A percentile compares a stretch with the other conserved stretches of the same genome.
Evolutionary conservation across 306 rosid species (phyloP).

Genomic region (Aeschynomene evenia): DNA sequence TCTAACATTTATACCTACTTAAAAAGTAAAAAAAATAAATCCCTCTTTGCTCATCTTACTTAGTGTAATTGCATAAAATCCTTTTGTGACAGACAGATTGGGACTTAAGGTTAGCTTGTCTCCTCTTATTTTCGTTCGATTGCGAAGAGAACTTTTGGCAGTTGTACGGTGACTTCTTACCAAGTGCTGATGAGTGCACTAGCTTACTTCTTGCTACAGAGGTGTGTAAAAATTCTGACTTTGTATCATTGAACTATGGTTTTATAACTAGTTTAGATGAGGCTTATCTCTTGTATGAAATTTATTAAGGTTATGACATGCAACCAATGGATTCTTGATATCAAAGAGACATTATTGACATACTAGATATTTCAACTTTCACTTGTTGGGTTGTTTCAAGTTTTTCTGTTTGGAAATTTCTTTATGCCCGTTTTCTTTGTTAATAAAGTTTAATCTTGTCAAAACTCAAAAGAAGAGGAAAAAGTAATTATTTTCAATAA

Average conservation of each 20-base stretch:
- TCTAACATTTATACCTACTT: not conserved
- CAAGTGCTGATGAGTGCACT: slow-evolving; percentile 81
- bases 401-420: not conserved
- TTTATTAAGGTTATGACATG: not conserved
- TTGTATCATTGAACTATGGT: not conserved
- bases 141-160: slow-evolving; percentile 90
- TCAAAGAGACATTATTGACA: not conserved
- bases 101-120: slow-evolving; percentile 94
- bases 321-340: not conserved
- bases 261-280: not conserved
- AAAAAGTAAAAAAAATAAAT: not conserved
- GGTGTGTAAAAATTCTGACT: slow-evolving; percentile 42
- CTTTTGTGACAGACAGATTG: slow-evolving; percentile 95
- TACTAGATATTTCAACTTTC: slow-evolving; percentile 28
- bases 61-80: slow-evolving; percentile 35
- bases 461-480: not conserved
- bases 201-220: slow-evolving; percentile 88
- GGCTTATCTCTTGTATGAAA: slow-evolving; percentile 1
- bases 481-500: not conserved
- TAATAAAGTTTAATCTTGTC: slow-evolving; percentile 12
- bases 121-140: slow-evolving; percentile 78
- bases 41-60: slow-evolving; percentile 8
- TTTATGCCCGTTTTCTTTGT: not conserved
- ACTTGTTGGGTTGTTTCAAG: not conserved
- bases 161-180: slow-evolving; percentile 86